Evolutionary conservation across 495 filamentous ascomycete species (phyloP), one percentile per base, ranked within the genome.

Genomic region (Recurvomyces mirabilis): DNA sequence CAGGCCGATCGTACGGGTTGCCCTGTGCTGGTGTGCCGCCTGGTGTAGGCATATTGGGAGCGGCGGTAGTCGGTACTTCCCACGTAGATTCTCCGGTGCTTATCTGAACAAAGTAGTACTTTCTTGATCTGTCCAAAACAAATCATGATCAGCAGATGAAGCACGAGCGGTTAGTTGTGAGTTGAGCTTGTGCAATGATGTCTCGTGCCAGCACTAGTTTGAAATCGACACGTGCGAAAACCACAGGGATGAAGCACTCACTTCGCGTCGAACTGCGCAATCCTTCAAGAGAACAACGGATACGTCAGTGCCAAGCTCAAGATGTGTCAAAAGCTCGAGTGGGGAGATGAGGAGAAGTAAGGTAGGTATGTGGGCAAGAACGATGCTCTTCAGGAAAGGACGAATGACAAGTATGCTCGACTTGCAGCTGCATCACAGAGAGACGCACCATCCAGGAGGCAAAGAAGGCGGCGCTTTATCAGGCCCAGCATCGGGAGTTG

Each of bases 51-150:
- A 43, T 45, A 21, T 49, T 50, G 14, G 63, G 60, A 3, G 63
- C 58, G 1, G 56, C 56, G n/a, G 22, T 51, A 11, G 62, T 62
- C 12, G 64, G 64, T n/a, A 49, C 42, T 5, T 64, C 56, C 64
- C 64, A 67, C 20, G 60, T 61, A 5, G 60, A 62, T n/a, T 55
- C 53, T 28, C 64, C 61, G 30, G 62, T 67, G 51, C 52, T 57
- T 35, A 65, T 62, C 47, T 64, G 59, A 18, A 67, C 64, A 52
- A 57, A 58, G 53, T 58, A 58, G 41, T 58, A 58, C 25, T 58
- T 58, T 9, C 55, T 37, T 17, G 55, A 58, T 51, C 55, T 58
- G 20, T 32, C 26, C 26, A 7, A n/a, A 29, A n/a, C n/a, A n/a
- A n/a, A n/a, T n/a, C n/a, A n/a, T n/a, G n/a, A n/a, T n/a, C n/a